Evolutionary conservation across 1,139 yeast species (phyloP).

Genomic region (Protomyces pachydermus): DNA sequence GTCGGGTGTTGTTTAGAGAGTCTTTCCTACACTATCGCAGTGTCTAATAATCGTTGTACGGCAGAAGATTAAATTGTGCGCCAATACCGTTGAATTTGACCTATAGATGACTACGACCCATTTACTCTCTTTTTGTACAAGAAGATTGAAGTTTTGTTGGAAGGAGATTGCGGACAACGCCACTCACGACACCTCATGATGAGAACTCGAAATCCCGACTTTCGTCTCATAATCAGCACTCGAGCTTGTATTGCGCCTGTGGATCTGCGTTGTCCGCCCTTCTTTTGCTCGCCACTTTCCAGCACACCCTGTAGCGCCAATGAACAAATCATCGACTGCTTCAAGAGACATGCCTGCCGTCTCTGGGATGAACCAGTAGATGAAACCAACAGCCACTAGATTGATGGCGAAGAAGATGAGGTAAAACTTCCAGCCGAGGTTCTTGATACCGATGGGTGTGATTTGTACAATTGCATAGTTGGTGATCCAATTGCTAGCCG

Average conservation of each 20-base stretch:
- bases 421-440: constrained; percentile 47
- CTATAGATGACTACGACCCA: too few relatives aligned
- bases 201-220: background rate
- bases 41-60: too few relatives aligned
- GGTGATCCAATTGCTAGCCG: constrained; percentile 31
- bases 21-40: background rate
- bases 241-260: background rate
- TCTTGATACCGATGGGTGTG: constrained; percentile 50
- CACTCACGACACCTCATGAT: background rate
- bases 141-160: too few relatives aligned
- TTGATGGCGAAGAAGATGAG: constrained; percentile 46
- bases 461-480: constrained; percentile 37
- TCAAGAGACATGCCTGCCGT: constrained; percentile 38
- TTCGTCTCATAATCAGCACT: background rate
- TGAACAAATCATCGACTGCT: constrained; percentile 30
- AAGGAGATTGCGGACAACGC: too few relatives aligned
- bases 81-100: too few relatives aligned
- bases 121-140: too few relatives aligned
- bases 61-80: too few relatives aligned
- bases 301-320: background rate
- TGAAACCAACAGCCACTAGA: constrained; percentile 39
- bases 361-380: constrained; percentile 89
- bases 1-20: background rate
- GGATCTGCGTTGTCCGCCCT: background rate
- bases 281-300: background rate